Base-by-base conservation (phyloP, 768 basidiomycete species). In the Pleurotus sapidus region DNA sequence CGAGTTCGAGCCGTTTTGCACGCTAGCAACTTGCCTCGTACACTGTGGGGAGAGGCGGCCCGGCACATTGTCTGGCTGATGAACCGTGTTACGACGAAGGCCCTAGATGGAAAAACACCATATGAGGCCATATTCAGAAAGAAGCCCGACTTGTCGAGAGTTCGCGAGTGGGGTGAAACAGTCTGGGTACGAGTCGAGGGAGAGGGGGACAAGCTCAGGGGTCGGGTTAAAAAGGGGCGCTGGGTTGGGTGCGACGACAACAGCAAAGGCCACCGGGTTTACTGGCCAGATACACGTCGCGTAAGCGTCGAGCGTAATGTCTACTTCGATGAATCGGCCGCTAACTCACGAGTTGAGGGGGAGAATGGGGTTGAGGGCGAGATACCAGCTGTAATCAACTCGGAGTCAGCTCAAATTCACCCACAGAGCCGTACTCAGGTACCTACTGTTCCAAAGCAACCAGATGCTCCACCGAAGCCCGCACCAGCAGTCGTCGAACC, bases 41-140 rank as follows among this genome's bases (percentile, higher is more conserved):
- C 39, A 25, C 63, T 80, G 0, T 82, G 77, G 79, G 73, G 69
- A 1, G 68, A 78, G 23, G 74, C 72, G 0, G 61, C 72, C 0
- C 51, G 48, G 0, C 68, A 78, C 57, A 70, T 66, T 0, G 63
- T 71, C 0, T 79, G 74, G 67, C 34, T 79, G 23, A 65, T 68
- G 57, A 78, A 78, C 58, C 43, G 67, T 1, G n/a, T n/a, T n/a
- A 70, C 67, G 0, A 72, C 66, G 0, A 65, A 61, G 25, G 68
- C 68, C 1, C 42, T 73, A 2, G 51, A 65, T 9, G 69, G 65
- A 0, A 64, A 34, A 46, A 73, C 66, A 1, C 72, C 72, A 0
- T 72, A 64, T 58, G 59, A 73, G 51, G 61, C 64, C 12, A 51
- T 61, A n/a, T 64, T 53, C 45, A 63, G 66, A 25, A 58, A 65